phyloP scores from a whole-genome alignment of 352 stramenopile genomes.

The Pythium scleroteichum region DNA sequence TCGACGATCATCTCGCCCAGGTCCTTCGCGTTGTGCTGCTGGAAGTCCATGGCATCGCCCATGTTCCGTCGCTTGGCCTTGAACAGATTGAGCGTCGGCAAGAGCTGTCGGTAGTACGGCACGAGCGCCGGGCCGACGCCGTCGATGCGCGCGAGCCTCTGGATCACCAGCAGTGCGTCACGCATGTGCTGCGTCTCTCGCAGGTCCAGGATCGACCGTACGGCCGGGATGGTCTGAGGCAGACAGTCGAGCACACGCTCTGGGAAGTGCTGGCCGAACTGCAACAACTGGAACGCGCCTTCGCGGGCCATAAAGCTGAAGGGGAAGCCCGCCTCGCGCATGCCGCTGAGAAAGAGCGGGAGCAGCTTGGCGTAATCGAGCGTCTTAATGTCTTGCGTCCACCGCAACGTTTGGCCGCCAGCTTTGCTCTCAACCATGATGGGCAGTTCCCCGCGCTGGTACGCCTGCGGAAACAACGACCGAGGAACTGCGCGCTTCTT shows the following conservation, averaged over 20 bases:
- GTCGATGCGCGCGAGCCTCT: conserved; percentile 51
- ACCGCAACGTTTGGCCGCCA: conserved; percentile 56
- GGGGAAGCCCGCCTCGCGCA: conserved; percentile 72
- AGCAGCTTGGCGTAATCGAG: conserved; percentile 89
- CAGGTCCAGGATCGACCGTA: conserved; percentile 77
- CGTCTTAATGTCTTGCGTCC: conserved; percentile 53
- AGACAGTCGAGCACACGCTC: conserved; percentile 70
- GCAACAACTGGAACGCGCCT: conserved; percentile 80
- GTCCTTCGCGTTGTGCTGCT: conserved; percentile 77
- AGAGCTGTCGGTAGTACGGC: conserved; percentile 90
- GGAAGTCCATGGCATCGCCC: conserved; percentile 91
- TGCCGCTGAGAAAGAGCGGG: conserved; percentile 90
- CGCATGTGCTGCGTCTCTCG: conserved; percentile 52
- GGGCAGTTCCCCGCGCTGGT: conserved; percentile 61
- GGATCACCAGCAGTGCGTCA: conserved; percentile 57
- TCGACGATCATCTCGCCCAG: conserved; percentile 85
- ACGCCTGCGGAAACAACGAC: conserved; percentile 60
- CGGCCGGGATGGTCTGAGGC: conserved; percentile 57
- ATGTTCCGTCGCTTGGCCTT: conserved; percentile 89
- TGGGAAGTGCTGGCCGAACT: conserved; percentile 59
- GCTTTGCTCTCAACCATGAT: conserved; percentile 64
- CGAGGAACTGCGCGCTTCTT: conserved; percentile 37
- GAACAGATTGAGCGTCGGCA: conserved; percentile 91
- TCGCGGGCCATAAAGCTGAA: conserved; percentile 84
- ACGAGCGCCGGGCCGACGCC: conserved; percentile 85